Base-by-base conservation (phyloP, 129 eudicot genomes). In the Dittrichia graveolens region DNA sequence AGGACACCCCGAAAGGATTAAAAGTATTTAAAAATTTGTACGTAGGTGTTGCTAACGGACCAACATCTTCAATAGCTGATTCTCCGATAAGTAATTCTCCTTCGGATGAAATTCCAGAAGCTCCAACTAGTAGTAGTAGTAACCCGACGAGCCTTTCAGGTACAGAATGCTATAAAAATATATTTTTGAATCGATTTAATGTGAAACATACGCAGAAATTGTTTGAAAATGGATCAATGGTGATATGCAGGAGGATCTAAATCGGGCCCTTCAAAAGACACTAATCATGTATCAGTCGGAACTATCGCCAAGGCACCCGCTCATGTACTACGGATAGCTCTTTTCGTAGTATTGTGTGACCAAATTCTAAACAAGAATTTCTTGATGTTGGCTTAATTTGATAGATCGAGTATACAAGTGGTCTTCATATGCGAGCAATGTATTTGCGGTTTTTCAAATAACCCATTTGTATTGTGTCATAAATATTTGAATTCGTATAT, bases 191-290 rank as follows among this genome's bases (percentile, higher is more conserved):
- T 31, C 5, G 1, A 2, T 60, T 12, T 60, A 6, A 3, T 13
- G 34, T 42, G 13, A 65, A 65, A 8, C 6, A 2, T 42, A 0
- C 34, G 12, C 48, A 15, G 46, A 10, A 45, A 3, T 50, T 37
- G 12, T 16, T 4, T 18, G 53, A 42, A 6, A 16, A 8, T 24
- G 1, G 31, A 2, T 24, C 31, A 24, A 24, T 2, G 31, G 31
- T 43, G 15, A 24, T 64, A 54, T 48, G 76, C 77, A 78, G 85
- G 86, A 50, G 86, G 81, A 38, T 77, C 91, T 7, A 86, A 80
- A 50, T 72, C 81, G 10, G 59, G 15, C 3, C 58, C 77, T 58
- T 72, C 76, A 58, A 3, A 31, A 16, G 37, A 58, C 42, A n/a
- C n/a, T n/a, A 78, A 62, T 15, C 55, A 67, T 72, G 71, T 79